Evolutionary conservation across 306 rosid genomes (phyloP), one percentile per base, ranked within the genome.

Genomic region (Malus domestica): DNA sequence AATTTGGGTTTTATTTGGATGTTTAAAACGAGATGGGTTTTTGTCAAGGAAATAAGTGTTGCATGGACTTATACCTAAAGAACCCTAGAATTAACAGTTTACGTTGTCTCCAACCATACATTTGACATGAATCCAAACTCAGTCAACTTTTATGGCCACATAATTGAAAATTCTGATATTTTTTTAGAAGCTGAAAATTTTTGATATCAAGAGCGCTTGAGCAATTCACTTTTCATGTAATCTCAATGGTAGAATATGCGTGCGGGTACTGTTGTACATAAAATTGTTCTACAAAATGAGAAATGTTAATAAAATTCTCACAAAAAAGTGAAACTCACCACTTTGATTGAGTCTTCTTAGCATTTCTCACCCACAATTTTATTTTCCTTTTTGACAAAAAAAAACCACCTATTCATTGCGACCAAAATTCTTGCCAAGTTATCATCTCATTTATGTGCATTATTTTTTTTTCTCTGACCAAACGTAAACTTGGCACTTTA

Each of bases 151-250:
- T 61, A 5, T 23, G 20, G 5, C 4, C 20, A 27, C 5, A 2
- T 58, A 58, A 58, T 58, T 22, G n/a, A 58, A 58, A 23, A 14
- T 15, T 49, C 8, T 15, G 55, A 49, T 4, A 49, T 49, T 1
- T 4, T 49, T 49, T 46, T 14, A 46, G 55, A 49, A 15, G 4
- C 16, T 13, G 5, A 46, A 45, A 12, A 10, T 46, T 20, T 77
- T 10, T 46, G 71, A 30, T 29, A 15, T 58, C 0, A 18, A 83
- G 93, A 87, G 93, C 87, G 88, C 91, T 93, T 85, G 86, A 76
- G 83, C 51, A 15, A 75, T 86, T 89, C 86, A 90, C 90, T 79
- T 82, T 71, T 15, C 23, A 72, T 32, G 70, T 59, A 61, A 2
- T 63, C 68, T 65, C 18, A 42, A 11, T 20, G 79, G 83, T 73